Conservation (phyloP, 495 filamentous ascomycete genomes). For the Filosporella fistucella region DNA sequence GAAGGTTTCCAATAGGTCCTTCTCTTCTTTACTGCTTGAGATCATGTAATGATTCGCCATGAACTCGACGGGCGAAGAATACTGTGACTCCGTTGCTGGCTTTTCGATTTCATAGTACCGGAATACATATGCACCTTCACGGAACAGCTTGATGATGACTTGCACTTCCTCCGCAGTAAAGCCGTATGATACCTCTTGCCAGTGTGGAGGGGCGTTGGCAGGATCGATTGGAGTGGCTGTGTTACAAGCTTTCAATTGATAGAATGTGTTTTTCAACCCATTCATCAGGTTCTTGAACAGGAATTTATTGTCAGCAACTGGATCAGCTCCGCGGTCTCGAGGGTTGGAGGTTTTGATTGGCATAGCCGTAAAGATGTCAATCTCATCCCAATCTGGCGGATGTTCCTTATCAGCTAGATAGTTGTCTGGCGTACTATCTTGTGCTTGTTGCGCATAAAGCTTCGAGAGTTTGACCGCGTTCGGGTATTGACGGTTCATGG, state of each 20-base stretch:
- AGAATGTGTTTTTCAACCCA: slow-evolving; percentile 94
- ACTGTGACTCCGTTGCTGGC: slow-evolving; percentile 65
- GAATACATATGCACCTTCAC: slow-evolving; percentile 92
- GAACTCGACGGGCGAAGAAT: slow-evolving; percentile 77
- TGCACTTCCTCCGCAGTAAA: slow-evolving; percentile 97
- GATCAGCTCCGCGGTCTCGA: slow-evolving; percentile 83
- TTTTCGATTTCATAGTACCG: slow-evolving; percentile 92
- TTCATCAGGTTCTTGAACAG: slow-evolving; percentile 98
- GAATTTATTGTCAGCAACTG: slow-evolving; percentile 97
- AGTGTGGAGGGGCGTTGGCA: slow-evolving; percentile 77
- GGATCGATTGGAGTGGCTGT: slow-evolving; percentile 62
- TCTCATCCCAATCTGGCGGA: slow-evolving; percentile 92
- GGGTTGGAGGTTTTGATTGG: slow-evolving; percentile 95
- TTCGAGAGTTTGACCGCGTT: slow-evolving; percentile 92
- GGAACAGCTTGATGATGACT: slow-evolving; percentile 95
- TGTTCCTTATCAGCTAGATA: slow-evolving; percentile 77
- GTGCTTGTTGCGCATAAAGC: slow-evolving; percentile 54
- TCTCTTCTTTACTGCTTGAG: slow-evolving; percentile 90
- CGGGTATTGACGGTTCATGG: slow-evolving; percentile 93
- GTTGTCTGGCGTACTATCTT: slow-evolving; percentile 68
- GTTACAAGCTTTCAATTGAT: slow-evolving; percentile 90
- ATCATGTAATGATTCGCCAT: slow-evolving; percentile 91
- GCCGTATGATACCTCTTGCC: slow-evolving; percentile 92
- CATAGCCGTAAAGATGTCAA: slow-evolving; percentile 93
- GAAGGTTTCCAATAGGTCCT: slow-evolving; percentile 95